These are phyloP conservation scores for Candida ortonii DNA, from an alignment of 805 yeast genomes.

Conservation along the genomic window DNA sequence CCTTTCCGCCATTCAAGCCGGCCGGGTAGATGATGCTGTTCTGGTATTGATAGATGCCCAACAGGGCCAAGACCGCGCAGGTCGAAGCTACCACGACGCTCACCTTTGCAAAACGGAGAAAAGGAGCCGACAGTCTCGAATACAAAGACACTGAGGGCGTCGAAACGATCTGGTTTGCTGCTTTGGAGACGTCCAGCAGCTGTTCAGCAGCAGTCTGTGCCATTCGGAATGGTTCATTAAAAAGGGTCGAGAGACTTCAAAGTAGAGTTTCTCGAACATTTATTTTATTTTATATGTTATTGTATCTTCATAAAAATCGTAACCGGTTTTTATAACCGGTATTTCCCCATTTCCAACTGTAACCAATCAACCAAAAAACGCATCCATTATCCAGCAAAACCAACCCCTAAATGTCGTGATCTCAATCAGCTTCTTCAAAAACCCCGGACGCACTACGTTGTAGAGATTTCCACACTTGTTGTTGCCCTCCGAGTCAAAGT, in stretches of 20 bases:
- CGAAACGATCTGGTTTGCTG: not conserved
- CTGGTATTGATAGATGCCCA: constrained; percentile 62
- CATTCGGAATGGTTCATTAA: too few species aligned
- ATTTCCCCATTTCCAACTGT: not conserved
- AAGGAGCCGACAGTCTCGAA: constrained; percentile 1
- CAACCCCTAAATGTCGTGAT: constrained; percentile 45
- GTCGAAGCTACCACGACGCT: constrained; percentile 42
- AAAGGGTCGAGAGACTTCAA: too few species aligned
- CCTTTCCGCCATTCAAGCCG: constrained; percentile 68
- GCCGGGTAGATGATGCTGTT: constrained; percentile 78
- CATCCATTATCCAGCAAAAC: constrained; percentile 41
- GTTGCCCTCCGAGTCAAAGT: constrained; percentile 78
- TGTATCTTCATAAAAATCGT: too few species aligned
- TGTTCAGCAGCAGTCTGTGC: too few species aligned
- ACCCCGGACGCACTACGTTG: constrained; percentile 20
- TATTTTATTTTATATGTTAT: too few species aligned
- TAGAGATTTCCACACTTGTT: constrained; percentile 60
- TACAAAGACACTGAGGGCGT: not conserved
- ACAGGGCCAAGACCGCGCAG: constrained; percentile 42
- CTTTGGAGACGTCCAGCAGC: too few species aligned
- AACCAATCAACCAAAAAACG: constrained; percentile 34
- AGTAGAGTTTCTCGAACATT: too few species aligned
- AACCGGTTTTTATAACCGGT: not conserved
- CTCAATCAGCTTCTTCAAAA: constrained; percentile 33
- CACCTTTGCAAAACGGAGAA: constrained; percentile 32